Evolutionary conservation across 2,329 filamentous ascomycete species (phyloP).

Genomic region (Zymoseptoria brevis): DNA sequence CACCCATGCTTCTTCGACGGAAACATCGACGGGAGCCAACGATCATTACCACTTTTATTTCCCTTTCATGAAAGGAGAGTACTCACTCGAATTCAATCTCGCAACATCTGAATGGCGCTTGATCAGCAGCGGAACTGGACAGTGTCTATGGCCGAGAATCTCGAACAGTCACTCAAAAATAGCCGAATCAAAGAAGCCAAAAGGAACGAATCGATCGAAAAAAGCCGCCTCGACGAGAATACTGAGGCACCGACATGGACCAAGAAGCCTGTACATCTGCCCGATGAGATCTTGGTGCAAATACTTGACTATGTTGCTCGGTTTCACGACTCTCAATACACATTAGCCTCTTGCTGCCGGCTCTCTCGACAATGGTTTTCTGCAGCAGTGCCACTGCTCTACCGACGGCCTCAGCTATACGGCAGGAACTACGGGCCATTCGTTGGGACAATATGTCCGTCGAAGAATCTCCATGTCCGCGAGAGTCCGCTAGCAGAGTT

Average conservation of each 20-base stretch:
- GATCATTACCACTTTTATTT: not conserved
- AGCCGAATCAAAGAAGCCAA: slow-evolving; percentile 5
- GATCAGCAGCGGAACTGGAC: slow-evolving; percentile 31
- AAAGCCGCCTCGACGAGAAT: not conserved
- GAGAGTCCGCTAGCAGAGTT: slow-evolving; percentile 43
- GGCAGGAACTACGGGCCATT: slow-evolving; percentile 49
- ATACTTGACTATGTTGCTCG: slow-evolving; percentile 40
- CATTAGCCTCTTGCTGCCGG: slow-evolving; percentile 46
- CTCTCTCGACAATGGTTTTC: slow-evolving; percentile 51
- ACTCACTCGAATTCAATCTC: not conserved
- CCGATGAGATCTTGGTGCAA: slow-evolving; percentile 47
- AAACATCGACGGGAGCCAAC: not conserved
- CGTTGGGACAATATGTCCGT: slow-evolving; percentile 47
- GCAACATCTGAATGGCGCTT: slow-evolving; percentile 23
- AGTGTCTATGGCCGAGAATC: slow-evolving; percentile 30
- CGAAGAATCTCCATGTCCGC: slow-evolving; percentile 41
- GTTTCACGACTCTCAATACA: slow-evolving; percentile 35
- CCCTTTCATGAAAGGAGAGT: not conserved
- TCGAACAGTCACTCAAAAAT: slow-evolving; percentile 18
- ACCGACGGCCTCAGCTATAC: slow-evolving; percentile 44
- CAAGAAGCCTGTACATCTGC: slow-evolving; percentile 36
- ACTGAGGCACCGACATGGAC: slow-evolving; percentile 11
- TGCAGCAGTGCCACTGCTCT: slow-evolving; percentile 44
- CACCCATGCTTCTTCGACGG: not conserved
- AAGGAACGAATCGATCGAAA: not conserved